phyloP scores from a whole-genome alignment of 768 basidiomycete genomes.

The Butyriboletus loyo region DNA sequence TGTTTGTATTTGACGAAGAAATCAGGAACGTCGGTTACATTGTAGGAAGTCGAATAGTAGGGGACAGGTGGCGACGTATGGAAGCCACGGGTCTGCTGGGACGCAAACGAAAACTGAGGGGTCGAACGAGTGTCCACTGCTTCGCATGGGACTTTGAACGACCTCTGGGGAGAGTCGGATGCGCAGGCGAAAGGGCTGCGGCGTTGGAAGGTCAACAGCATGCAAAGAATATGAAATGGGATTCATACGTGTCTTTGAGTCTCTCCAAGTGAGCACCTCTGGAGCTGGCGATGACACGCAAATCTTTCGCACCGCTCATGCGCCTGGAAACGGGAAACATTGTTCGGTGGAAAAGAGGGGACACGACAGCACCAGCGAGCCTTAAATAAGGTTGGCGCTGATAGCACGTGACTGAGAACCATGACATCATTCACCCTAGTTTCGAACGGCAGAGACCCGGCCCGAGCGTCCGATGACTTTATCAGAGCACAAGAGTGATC shows the following conservation, averaged over 20 bases:
- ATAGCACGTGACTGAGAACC: not conserved
- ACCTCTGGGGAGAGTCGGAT: not conserved
- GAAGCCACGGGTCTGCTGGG: conserved; percentile 21
- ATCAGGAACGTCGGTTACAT: conserved; percentile 21
- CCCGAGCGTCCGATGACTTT: too few species aligned
- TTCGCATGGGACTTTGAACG: not conserved
- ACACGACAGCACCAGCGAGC: too few species aligned
- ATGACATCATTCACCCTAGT: conserved; percentile 26
- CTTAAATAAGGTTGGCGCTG: conserved; percentile 8
- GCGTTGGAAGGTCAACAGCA: conserved; percentile 31
- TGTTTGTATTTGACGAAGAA: conserved; percentile 30
- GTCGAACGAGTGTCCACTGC: not conserved
- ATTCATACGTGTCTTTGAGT: conserved; percentile 34
- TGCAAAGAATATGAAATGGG: conserved; percentile 28
- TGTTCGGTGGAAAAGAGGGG: not conserved
- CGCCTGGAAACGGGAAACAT: conserved; percentile 31
- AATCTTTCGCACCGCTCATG: conserved; percentile 36
- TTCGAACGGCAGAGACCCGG: too few species aligned
- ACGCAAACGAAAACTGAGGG: not conserved
- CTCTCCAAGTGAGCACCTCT: conserved; percentile 32
- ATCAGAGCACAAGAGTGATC: too few species aligned
- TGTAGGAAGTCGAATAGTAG: conserved; percentile 28
- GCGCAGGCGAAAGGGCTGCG: conserved; percentile 11
- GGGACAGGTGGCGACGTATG: conserved; percentile 19
- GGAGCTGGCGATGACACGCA: conserved; percentile 38